These are phyloP conservation scores for Rhynchosporium agropyri DNA, from an alignment of 2,329 filamentous ascomycete species.

Conservation along the genomic window DNA sequence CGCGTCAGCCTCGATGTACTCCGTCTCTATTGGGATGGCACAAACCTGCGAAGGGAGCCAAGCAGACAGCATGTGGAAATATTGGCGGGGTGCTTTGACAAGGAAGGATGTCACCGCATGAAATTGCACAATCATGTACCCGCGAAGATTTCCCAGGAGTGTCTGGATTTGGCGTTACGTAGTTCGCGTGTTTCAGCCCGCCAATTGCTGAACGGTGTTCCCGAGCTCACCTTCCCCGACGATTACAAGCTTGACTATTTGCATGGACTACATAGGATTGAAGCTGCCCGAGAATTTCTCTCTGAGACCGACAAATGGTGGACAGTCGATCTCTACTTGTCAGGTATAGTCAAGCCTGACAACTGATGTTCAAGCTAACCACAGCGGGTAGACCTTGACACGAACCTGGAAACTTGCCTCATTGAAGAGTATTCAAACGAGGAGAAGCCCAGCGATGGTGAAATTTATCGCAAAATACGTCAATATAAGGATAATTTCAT, in stretches of 20 bases:
- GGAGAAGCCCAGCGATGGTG: slow-evolving; percentile 6
- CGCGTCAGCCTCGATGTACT: slow-evolving; percentile 1
- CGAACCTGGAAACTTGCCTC: slow-evolving; percentile 7
- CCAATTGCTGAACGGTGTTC: not conserved
- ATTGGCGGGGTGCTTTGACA: not conserved
- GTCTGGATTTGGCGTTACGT: not conserved
- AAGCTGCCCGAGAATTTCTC: slow-evolving; percentile 28
- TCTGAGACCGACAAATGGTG: slow-evolving; percentile 22
- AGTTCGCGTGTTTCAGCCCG: not conserved
- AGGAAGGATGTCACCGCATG: not conserved
- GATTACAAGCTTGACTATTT: slow-evolving; percentile 10
- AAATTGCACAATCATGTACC: slow-evolving; percentile 1
- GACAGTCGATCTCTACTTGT: slow-evolving; percentile 25
- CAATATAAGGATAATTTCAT: not conserved
- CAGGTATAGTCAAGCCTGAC: slow-evolving; percentile 13
- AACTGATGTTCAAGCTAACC: slow-evolving; percentile 7
- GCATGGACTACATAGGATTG: slow-evolving; percentile 26
- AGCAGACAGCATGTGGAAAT: not conserved
- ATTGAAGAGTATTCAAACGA: slow-evolving; percentile 9
- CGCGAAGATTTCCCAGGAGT: slow-evolving; percentile 1
- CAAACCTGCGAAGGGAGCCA: slow-evolving; percentile 1
- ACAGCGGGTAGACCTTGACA: not conserved
- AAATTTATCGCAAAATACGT: slow-evolving; percentile 3
- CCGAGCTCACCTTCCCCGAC: not conserved
- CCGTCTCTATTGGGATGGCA: slow-evolving; percentile 4